Conservation (phyloP, 2,329 filamentous ascomycete genomes). For the Zymoseptoria pseudotritici region DNA sequence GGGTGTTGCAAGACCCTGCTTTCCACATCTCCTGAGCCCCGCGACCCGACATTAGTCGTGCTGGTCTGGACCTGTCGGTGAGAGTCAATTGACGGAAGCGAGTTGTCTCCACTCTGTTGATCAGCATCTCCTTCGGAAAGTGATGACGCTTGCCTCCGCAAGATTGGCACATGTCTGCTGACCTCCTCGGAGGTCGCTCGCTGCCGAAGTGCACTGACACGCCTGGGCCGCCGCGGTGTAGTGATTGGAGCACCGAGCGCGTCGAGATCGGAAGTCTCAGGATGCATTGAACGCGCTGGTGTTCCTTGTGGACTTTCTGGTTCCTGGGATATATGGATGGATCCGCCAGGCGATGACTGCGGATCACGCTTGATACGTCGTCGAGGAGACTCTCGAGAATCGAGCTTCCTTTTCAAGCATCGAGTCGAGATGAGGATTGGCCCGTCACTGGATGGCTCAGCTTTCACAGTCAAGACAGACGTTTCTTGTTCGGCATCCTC, state of each 20-base stretch:
- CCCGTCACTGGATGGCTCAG: conserved; percentile 6
- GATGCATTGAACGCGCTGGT: conserved; percentile 21
- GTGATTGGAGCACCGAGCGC: conserved; percentile 26
- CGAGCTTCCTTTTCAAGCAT: conserved; percentile 37
- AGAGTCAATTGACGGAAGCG: conserved; percentile 12
- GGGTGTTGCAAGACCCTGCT: neutral
- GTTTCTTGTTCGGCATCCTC: neutral
- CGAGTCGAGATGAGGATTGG: conserved; percentile 37
- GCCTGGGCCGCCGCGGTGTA: conserved; percentile 28
- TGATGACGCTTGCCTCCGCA: conserved; percentile 14
- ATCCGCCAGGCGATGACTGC: conserved; percentile 13
- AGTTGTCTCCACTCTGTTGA: neutral
- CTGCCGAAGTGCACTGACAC: conserved; percentile 7
- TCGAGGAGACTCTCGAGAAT: conserved; percentile 12
- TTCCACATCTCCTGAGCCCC: neutral
- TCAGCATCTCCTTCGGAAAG: conserved; percentile 15
- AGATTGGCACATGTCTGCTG: conserved; percentile 3
- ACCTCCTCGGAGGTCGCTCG: conserved; percentile 19
- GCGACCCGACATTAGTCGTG: neutral
- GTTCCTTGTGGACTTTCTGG: conserved; percentile 27
- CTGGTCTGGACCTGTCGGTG: neutral
- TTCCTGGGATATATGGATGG: conserved; percentile 34
- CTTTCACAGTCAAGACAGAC: neutral
- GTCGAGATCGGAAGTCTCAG: conserved; percentile 41
- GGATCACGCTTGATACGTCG: conserved; percentile 24